Percentiles rank a stretch among this genome's conserved stretches.
These are phyloP conservation scores for Huiozyma naganishii DNA, from an alignment of 805 yeast species.

Conservation along the genomic window DNA sequence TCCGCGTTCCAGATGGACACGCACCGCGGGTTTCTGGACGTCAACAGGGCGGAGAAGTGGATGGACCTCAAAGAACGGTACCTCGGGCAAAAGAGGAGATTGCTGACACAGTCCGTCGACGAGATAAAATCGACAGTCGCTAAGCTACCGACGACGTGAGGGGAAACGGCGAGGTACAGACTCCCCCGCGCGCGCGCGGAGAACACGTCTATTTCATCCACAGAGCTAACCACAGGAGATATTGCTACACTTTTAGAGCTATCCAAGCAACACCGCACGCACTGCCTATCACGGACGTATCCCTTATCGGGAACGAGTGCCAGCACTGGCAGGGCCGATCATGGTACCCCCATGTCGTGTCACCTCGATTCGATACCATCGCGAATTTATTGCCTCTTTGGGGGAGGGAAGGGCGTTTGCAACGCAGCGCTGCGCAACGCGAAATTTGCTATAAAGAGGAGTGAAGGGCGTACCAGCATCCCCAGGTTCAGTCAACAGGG, in stretches of 20 bases:
- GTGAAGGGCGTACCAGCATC: too few species aligned
- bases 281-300: neutral
- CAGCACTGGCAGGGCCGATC: neutral
- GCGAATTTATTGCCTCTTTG: too few species aligned
- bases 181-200: neutral
- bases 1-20: constrained; percentile 25
- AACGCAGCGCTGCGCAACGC: too few species aligned
- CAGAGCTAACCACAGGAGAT: too few species aligned
- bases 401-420: too few species aligned
- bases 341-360: neutral
- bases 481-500: too few species aligned
- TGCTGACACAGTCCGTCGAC: constrained; percentile 17
- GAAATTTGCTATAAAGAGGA: too few species aligned
- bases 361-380: too few species aligned
- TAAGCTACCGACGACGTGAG: constrained; percentile 5
- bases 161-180: neutral
- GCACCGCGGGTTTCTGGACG: constrained; percentile 19
- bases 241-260: too few species aligned
- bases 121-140: constrained; percentile 22
- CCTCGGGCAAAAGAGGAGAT: constrained; percentile 13
- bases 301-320: neutral
- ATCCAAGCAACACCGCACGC: neutral
- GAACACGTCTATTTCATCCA: too few species aligned
- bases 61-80: constrained; percentile 17
- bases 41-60: constrained; percentile 23